Evolutionary conservation across 1,284 basidiomycete species (phyloP).

Genomic region (Cutaneotrichosporon sp.): DNA sequence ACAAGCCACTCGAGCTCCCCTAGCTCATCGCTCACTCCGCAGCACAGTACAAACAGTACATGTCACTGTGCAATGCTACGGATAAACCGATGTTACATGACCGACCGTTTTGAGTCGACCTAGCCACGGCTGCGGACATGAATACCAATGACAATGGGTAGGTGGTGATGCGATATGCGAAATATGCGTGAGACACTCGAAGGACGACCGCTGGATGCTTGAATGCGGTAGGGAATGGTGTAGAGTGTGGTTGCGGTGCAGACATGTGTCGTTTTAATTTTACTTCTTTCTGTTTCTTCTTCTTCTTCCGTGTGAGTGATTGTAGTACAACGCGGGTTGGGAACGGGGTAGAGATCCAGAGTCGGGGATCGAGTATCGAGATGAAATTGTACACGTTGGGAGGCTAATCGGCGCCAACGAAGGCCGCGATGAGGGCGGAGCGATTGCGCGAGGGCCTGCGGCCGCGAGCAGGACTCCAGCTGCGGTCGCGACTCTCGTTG

Average conservation of each 20-base stretch:
- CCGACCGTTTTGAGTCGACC: neutral
- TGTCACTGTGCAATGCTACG: slow-evolving; percentile 11
- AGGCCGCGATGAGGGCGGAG: slow-evolving; percentile 5
- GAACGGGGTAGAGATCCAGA: neutral
- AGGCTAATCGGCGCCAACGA: neutral
- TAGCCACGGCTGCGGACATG: neutral
- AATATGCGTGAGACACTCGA: slow-evolving; percentile 8
- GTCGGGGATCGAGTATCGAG: neutral
- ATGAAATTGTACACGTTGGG: neutral
- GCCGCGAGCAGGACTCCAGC: slow-evolving; percentile 23
- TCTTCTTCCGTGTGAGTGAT: neutral
- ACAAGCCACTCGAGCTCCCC: too few relatives aligned
- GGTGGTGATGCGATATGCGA: slow-evolving; percentile 9
- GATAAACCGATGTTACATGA: neutral
- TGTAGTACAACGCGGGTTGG: neutral
- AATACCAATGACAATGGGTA: slow-evolving; percentile 10
- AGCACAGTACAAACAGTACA: slow-evolving; percentile 12
- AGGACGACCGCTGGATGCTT: slow-evolving; percentile 7
- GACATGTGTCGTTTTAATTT: neutral
- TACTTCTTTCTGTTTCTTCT: neutral
- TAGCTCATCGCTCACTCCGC: neutral
- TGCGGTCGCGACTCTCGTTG: slow-evolving; percentile 23
- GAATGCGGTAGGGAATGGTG: neutral
- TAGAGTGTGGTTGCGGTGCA: neutral
- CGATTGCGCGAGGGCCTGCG: slow-evolving; percentile 18